These are phyloP conservation scores for Chenopodium album DNA, from an alignment of 148 eudicot genomes.

Conservation along the genomic window DNA sequence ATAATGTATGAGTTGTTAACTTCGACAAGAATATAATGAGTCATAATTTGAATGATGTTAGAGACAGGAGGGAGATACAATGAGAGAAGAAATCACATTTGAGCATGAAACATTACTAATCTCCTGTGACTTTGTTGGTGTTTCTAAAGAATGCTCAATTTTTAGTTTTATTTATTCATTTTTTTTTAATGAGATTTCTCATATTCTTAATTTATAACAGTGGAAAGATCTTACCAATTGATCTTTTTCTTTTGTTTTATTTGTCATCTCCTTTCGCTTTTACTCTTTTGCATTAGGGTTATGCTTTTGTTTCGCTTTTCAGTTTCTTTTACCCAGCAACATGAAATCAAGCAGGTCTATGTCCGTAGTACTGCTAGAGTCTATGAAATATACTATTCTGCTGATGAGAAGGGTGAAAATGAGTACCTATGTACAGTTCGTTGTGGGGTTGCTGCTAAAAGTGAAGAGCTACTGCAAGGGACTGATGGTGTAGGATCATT, in stretches of 20 bases:
- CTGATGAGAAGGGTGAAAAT: constrained; percentile 35
- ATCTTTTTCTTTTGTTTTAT: background rate
- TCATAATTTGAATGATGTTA: too few species aligned
- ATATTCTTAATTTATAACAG: background rate
- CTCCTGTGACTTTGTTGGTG: background rate
- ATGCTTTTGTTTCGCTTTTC: constrained; percentile 15
- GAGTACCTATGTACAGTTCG: constrained; percentile 90
- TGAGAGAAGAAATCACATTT: background rate
- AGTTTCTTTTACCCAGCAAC: constrained; percentile 66
- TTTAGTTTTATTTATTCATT: too few species aligned
- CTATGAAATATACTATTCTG: constrained; percentile 76
- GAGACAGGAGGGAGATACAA: background rate
- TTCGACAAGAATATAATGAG: too few species aligned
- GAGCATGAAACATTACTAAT: too few species aligned
- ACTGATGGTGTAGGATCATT: constrained; percentile 33
- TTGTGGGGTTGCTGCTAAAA: constrained; percentile 62
- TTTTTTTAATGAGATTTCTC: background rate
- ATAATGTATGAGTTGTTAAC: too few species aligned
- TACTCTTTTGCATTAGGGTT: background rate
- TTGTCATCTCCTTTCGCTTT: background rate
- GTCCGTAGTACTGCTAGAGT: constrained; percentile 80
- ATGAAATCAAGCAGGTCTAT: constrained; percentile 76
- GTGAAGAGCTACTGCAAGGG: constrained; percentile 40
- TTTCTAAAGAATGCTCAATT: too few species aligned
- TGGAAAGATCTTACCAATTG: background rate